Base-by-base conservation (phyloP, 768 basidiomycete species). In the Hydnum rufescens region DNA sequence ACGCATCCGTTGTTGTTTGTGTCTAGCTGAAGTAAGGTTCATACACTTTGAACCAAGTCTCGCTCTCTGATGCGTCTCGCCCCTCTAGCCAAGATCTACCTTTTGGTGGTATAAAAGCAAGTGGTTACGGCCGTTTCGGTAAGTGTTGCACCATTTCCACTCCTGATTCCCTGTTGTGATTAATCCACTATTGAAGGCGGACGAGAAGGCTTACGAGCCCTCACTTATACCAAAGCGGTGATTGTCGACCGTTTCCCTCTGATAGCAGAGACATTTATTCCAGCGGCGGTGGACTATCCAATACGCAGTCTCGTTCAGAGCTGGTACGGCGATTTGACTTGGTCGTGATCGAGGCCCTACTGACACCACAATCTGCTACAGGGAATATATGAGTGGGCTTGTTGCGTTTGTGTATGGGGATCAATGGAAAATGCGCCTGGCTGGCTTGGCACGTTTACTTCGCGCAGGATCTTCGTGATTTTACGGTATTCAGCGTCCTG, bases 91-190 rank as follows among this genome's bases (percentile, higher is more conserved):
- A 99, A 71, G 84, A 89, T 61, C 70, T 93, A 57, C 93, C 95
- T 5, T 99, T 99, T 56, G 95, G 95, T 28, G 95, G 95, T 34
- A 74, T 75, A 43, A 99, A 96, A 65, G 72, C 72, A 29, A 88
- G 84, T 50, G 93, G 93, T 36, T 92, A 93, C 62, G 93, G 90
- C 4, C 77, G 95, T 55, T 95, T 99, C 59, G 86, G 87, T 80
- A 59, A 55, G 74, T 53, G n/a, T 4, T 36, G 3, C 62, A 31
- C 29, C 42, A 57, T 54, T 46, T 30, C 8, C 32, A 50, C 29
- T 43, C 46, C 52, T 47, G 42, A 54, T 53, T 52, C 51, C 56
- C 23, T 60, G n/a, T n/a, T n/a, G n/a, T n/a, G 32, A 58, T 18
- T 22, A 52, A 30, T 39, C 44, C 13, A 13, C 13, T 28, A 42